Conservation (phyloP, 2,329 filamentous ascomycete species). For the Diaporthe australafricana region DNA sequence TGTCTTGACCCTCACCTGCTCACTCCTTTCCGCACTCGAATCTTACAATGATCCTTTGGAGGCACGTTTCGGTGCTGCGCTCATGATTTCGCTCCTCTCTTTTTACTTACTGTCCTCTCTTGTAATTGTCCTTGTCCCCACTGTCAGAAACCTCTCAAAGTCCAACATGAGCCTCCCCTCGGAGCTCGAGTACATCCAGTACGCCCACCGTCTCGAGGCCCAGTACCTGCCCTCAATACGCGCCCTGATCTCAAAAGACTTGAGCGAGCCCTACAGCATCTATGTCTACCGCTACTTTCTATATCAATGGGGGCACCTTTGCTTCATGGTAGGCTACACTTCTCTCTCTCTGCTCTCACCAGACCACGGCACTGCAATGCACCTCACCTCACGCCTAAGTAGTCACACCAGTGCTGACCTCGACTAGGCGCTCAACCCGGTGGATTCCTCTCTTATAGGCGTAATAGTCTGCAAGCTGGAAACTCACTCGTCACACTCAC, state of each 20-base stretch:
- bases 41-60: conserved; percentile 15
- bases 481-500: conserved; percentile 84
- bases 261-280: conserved; percentile 98
- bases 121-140: conserved; percentile 29
- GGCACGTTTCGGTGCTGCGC: conserved; percentile 19
- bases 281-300: conserved; percentile 99
- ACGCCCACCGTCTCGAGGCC: conserved; percentile 69
- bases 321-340: conserved; percentile 79
- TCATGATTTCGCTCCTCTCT: conserved; percentile 33
- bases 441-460: conserved; percentile 77
- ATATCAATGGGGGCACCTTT: conserved; percentile 98
- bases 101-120: conserved; percentile 33
- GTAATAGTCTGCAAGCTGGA: conserved; percentile 97
- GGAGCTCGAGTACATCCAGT: conserved; percentile 70
- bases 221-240: conserved; percentile 86
- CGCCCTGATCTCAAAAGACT: conserved; percentile 91
- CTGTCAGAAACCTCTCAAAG: conserved; percentile 26
- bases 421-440: conserved; percentile 68
- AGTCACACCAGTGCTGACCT: neutral
- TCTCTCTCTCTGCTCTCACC: neutral
- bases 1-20: neutral
- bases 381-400: neutral
- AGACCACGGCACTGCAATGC: conserved; percentile 34
- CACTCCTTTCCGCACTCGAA: neutral
- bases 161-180: conserved; percentile 48